A percentile compares a stretch with the other conserved stretches of the same genome.
These are phyloP conservation scores for Ogataea thermomethanolica DNA, from an alignment of 805 yeast species.

Conservation along the genomic window DNA sequence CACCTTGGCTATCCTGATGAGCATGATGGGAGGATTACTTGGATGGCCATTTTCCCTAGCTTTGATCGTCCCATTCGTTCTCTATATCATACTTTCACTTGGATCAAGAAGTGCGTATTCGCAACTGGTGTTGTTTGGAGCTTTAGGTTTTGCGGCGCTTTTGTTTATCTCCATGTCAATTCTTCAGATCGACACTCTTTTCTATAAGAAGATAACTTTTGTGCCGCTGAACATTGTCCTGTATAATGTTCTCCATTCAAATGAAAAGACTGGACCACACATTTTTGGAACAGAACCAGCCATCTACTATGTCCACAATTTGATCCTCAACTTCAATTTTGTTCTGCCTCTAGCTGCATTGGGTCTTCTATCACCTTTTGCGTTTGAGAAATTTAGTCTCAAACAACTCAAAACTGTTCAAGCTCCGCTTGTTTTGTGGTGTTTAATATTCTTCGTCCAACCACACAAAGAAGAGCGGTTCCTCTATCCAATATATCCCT, in stretches of 20 bases:
- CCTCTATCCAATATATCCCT: constrained; percentile 78
- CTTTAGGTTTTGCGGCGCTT: constrained; percentile 18
- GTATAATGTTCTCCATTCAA: constrained; percentile 73
- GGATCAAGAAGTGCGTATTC: constrained; percentile 5
- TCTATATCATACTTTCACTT: constrained; percentile 30
- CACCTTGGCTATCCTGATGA: constrained; percentile 39
- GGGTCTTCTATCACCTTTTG: constrained; percentile 35
- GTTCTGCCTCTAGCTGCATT: constrained; percentile 40
- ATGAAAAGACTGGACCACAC: constrained; percentile 75
- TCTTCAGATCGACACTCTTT: constrained; percentile 50
- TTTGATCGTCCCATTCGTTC: constrained; percentile 57
- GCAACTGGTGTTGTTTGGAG: constrained; percentile 12
- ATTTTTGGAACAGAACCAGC: constrained; percentile 87
- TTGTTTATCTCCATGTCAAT: constrained; percentile 20
- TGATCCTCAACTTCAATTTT: constrained; percentile 70
- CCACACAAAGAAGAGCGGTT: constrained; percentile 95
- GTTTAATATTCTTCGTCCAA: constrained; percentile 59
- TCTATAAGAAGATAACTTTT: constrained; percentile 56
- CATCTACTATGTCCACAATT: constrained; percentile 63
- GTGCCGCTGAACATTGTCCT: constrained; percentile 81
- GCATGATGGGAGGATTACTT: constrained; percentile 64
- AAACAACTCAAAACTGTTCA: constrained; percentile 27
- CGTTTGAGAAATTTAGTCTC: constrained; percentile 13
- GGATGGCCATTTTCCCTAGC: constrained; percentile 92
- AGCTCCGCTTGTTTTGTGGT: constrained; percentile 64